Conservation (phyloP, 305 asterid species). For the Fraxinus velutina region DNA sequence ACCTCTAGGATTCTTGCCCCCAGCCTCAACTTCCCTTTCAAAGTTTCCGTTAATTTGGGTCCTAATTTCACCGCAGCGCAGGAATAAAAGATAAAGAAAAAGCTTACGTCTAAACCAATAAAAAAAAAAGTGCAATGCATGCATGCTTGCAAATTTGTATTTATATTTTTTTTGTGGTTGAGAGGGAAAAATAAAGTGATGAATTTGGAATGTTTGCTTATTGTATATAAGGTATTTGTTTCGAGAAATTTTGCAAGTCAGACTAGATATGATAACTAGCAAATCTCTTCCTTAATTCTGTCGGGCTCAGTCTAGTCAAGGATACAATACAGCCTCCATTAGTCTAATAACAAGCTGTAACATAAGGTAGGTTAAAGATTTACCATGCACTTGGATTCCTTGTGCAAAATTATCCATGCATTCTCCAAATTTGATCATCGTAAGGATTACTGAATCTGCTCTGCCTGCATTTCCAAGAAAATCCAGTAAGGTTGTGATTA, state of each 20-base stretch:
- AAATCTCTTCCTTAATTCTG: neutral
- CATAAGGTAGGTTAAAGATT: neutral
- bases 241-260: neutral
- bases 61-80: constrained; percentile 62
- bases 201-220: neutral
- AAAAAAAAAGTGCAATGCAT: neutral
- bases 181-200: neutral
- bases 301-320: neutral
- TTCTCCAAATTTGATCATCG: constrained; percentile 34
- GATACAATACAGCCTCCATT: neutral
- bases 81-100: neutral
- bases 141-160: neutral
- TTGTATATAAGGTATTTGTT: neutral
- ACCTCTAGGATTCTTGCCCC: constrained; percentile 51
- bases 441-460: constrained; percentile 22
- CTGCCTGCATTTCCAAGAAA: constrained; percentile 28
- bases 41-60: constrained; percentile 41
- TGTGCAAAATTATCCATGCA: constrained; percentile 27
- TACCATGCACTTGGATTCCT: constrained; percentile 36
- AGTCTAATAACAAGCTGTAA: neutral
- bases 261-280: neutral
- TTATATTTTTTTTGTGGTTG: neutral
- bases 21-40: constrained; percentile 47
- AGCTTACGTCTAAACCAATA: neutral
- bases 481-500: neutral